Evolutionary conservation across 768 basidiomycete species (phyloP).

Genomic region (Leccinum obscurum): DNA sequence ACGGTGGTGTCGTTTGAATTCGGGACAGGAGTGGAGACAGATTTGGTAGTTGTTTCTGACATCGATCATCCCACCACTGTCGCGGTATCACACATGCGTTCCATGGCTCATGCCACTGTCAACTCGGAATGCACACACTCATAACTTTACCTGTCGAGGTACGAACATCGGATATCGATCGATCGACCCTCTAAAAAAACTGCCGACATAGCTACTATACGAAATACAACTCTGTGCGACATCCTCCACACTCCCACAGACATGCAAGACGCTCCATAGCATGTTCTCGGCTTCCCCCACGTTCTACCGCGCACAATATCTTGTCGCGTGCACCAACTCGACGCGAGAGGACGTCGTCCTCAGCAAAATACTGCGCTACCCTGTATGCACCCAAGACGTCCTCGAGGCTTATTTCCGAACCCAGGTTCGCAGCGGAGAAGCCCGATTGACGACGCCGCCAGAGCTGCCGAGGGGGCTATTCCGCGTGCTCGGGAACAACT

Average conservation of each 20-base stretch:
- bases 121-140: constrained; percentile 22
- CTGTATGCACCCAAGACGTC: constrained; percentile 39
- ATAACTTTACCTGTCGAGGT: constrained; percentile 39
- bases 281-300: constrained; percentile 58
- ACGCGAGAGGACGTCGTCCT: constrained; percentile 28
- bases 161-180: background rate
- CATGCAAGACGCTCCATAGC: constrained; percentile 51
- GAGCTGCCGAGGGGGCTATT: constrained; percentile 72
- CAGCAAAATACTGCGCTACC: constrained; percentile 49
- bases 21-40: constrained; percentile 4
- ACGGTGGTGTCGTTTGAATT: too few relatives aligned
- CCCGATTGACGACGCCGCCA: constrained; percentile 21
- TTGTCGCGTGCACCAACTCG: constrained; percentile 40
- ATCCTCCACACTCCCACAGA: constrained; percentile 61
- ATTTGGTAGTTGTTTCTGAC: background rate
- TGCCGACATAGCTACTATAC: constrained; percentile 62
- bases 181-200: background rate
- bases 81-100: background rate
- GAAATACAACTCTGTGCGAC: constrained; percentile 73
- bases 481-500: constrained; percentile 38
- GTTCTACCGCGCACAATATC: constrained; percentile 65
- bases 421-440: background rate
- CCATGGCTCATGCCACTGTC: background rate
- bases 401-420: constrained; percentile 48
- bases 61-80: background rate